Evolutionary conservation across 1,284 basidiomycete species (phyloP), one percentile per base, ranked within the genome.

Genomic region (Microbotryum silenes-acaulis): DNA sequence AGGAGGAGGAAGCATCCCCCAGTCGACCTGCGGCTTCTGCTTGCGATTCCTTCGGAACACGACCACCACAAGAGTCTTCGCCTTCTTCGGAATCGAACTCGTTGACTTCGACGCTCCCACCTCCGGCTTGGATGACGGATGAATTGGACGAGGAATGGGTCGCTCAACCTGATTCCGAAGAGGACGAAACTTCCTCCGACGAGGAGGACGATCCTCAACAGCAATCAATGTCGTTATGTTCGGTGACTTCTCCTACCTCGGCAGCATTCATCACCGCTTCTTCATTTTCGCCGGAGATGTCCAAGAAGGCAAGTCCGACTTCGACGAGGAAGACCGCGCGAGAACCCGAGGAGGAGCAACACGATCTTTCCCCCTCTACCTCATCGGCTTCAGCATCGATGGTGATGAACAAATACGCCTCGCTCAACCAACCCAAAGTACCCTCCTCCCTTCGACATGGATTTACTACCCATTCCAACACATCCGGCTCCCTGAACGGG

Each of bases 391-490:
- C 51, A 18, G 8, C 52, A 53, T 25, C 51, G 6, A 53, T 9
- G n/a, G 10, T 9, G 10, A 51, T 25, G 10, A 5, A 23, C 10
- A 10, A 54, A 3, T 57, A 37, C 42, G 12, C 33, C 6, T 61
- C 64, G 6, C 42, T 64, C 33, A 61, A 54, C 42, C 51, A 59
- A 25, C 65, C 65, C 5, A 59, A 63, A 37, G 56, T 66, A 9
- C 65, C 65, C 3, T 61, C 59, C 25, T 54, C 48, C 25, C 60
- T 66, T 23, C 50, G 65, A 5, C 58, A 61, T 52, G 65, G 47
- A 4, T 62, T 57, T 52, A 56, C 65, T 33, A 53, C 65, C 10
- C 52, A 56, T 3, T 46, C 53, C 57, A 4, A 54, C 12, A 25
- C 7, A 18, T 20, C 21, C n/a, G 21, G 16, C 5, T 46, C 18